phyloP scores from a whole-genome alignment of 2,329 filamentous ascomycete species.

The Alternaria arbusti region DNA sequence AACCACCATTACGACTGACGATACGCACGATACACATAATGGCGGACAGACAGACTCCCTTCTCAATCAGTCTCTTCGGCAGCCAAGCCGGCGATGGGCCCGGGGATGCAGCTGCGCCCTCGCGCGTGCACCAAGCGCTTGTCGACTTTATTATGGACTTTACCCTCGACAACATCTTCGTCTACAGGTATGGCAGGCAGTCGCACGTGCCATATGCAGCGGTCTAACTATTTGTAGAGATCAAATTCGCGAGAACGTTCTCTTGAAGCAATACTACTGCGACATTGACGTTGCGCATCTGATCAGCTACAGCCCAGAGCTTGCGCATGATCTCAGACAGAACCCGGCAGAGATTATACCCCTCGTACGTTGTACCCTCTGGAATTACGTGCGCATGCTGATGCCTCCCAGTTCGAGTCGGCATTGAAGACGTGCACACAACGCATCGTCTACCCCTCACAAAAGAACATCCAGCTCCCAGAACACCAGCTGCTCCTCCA shows the following conservation, averaged over 20 bases:
- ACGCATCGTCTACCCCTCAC: constrained; percentile 85
- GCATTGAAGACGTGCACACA: constrained; percentile 91
- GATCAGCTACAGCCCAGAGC: constrained; percentile 94
- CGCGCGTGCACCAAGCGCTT: constrained; percentile 73
- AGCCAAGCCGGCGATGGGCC: constrained; percentile 46
- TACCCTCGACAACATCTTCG: constrained; percentile 89
- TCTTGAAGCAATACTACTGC: constrained; percentile 93
- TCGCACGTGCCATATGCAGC: not conserved
- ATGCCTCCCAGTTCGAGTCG: constrained; percentile 74
- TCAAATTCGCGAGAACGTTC: constrained; percentile 91
- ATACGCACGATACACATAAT: constrained; percentile 24
- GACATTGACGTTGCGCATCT: constrained; percentile 95
- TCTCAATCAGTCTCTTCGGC: constrained; percentile 80
- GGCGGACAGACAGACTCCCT: constrained; percentile 80
- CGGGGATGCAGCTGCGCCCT: constrained; percentile 40
- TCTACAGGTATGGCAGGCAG: constrained; percentile 70
- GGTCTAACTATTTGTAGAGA: constrained; percentile 68
- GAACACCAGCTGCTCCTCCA: constrained; percentile 95
- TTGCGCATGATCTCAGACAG: constrained; percentile 86
- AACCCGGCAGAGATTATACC: constrained; percentile 94
- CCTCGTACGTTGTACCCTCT: constrained; percentile 64
- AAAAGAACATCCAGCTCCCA: constrained; percentile 72
- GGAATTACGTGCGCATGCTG: constrained; percentile 9
- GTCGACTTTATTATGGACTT: constrained; percentile 94
- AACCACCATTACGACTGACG: constrained; percentile 20